phyloP scores from a whole-genome alignment of 495 filamentous ascomycete species.

The Penicilliopsis zonata region DNA sequence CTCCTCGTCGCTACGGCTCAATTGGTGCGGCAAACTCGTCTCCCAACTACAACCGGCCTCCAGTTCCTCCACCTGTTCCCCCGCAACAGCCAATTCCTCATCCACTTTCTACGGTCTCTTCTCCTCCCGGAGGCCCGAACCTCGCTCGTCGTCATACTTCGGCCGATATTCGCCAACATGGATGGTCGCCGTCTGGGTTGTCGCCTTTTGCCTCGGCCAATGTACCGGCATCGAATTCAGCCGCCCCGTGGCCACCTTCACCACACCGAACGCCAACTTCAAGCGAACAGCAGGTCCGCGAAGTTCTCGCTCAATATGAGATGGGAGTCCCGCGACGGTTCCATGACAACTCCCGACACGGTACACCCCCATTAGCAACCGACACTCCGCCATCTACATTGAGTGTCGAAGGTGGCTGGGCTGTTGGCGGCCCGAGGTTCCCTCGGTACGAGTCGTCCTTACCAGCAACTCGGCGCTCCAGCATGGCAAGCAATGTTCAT shows the following conservation, averaged over 20 bases:
- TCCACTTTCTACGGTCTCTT: conserved; percentile 61
- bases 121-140: conserved; percentile 59
- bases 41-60: conserved; percentile 48
- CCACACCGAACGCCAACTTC: conserved; percentile 54
- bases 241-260: conserved; percentile 77
- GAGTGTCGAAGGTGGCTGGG: conserved; percentile 47
- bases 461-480: conserved; percentile 57
- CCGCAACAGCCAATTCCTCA: conserved; percentile 58
- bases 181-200: conserved; percentile 59
- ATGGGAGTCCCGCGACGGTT: conserved; percentile 49
- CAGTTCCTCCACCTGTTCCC: conserved; percentile 56
- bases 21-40: conserved; percentile 67
- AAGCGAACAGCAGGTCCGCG: conserved; percentile 70
- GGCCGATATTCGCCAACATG: conserved; percentile 84
- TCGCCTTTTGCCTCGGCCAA: conserved; percentile 49
- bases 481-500: conserved; percentile 69
- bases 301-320: conserved; percentile 74
- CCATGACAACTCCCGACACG: conserved; percentile 51
- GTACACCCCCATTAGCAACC: conserved; percentile 50
- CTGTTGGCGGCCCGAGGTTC: conserved; percentile 35
- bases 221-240: conserved; percentile 25
- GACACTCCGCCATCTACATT: conserved; percentile 35
- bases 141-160: conserved; percentile 84
- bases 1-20: conserved; percentile 73
- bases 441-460: conserved; percentile 33